A percentile compares a stretch with the other conserved stretches of the same genome.
Evolutionary conservation across 1,139 yeast genomes (phyloP).

Genomic region (Suhomyces bribrorum): DNA sequence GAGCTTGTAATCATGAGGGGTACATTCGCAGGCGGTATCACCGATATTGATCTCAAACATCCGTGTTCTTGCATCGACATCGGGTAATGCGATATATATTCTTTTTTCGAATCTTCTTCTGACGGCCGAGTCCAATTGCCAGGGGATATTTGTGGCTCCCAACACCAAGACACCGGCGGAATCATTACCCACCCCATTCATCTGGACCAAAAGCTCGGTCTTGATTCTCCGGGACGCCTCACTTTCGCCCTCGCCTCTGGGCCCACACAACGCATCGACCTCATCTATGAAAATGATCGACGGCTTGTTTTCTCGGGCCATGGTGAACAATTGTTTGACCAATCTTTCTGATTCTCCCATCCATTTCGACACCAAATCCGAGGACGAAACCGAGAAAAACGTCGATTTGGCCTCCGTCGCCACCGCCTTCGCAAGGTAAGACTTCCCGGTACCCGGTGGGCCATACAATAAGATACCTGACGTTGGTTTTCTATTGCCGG

Average conservation of each 20-base stretch:
- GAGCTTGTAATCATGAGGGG: constrained; percentile 69
- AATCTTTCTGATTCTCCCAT: constrained; percentile 98
- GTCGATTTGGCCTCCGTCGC: constrained; percentile 98
- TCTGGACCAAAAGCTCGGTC: constrained; percentile 93
- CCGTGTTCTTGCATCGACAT: constrained; percentile 80
- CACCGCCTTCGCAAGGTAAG: constrained; percentile 94
- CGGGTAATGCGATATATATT: constrained; percentile 94
- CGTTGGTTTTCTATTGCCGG: constrained; percentile 92
- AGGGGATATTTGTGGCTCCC: constrained; percentile 98
- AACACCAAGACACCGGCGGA: constrained; percentile 88
- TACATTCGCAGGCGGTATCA: constrained; percentile 78
- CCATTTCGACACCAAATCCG: constrained; percentile 96
- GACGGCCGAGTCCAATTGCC: constrained; percentile 98
- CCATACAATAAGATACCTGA: constrained; percentile 92
- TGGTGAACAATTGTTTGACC: constrained; percentile 87
- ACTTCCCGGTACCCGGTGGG: constrained; percentile 99
- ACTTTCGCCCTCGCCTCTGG: constrained; percentile 97
- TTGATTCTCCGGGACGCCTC: constrained; percentile 96
- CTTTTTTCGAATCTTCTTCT: constrained; percentile 95
- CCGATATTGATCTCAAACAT: constrained; percentile 97
- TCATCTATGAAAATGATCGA: constrained; percentile 96
- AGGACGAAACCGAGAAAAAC: constrained; percentile 90
- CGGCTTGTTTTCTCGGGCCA: constrained; percentile 97
- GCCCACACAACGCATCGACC: constrained; percentile 97
- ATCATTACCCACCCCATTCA: constrained; percentile 99